phyloP scores from a whole-genome alignment of 495 filamentous ascomycete species.

The Penicillium silybi region DNA sequence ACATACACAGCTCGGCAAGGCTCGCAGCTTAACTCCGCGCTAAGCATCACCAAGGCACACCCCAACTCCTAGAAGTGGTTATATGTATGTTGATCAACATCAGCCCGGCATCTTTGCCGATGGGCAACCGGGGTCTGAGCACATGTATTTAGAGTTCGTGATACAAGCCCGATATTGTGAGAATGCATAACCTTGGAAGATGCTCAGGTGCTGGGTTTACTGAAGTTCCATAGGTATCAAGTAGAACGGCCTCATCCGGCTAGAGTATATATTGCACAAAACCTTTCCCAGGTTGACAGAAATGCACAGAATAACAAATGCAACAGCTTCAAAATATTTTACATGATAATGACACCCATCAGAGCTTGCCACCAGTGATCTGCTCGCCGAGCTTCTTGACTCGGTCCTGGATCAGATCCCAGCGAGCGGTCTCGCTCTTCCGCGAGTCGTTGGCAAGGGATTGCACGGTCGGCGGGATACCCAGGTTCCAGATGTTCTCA shows the following conservation, averaged over 20 bases:
- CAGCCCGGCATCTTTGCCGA: too few relatives aligned
- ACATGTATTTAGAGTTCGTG: too few relatives aligned
- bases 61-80: too few relatives aligned
- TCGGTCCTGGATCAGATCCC: slow-evolving; percentile 51
- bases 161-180: background rate
- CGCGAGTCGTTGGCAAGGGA: slow-evolving; percentile 29
- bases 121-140: too few relatives aligned
- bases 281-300: background rate
- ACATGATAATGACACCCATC: slow-evolving; percentile 23
- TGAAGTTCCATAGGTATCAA: background rate
- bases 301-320: slow-evolving; percentile 15
- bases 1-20: too few relatives aligned
- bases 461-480: slow-evolving; percentile 48
- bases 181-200: background rate
- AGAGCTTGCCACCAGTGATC: slow-evolving; percentile 67
- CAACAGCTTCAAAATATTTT: slow-evolving; percentile 26
- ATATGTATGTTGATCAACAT: too few relatives aligned
- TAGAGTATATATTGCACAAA: slow-evolving; percentile 2
- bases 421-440: slow-evolving; percentile 33
- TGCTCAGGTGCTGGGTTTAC: background rate
- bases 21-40: too few relatives aligned
- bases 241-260: background rate
- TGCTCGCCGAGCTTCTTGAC: slow-evolving; percentile 63
- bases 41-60: too few relatives aligned
- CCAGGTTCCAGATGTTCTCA: slow-evolving; percentile 57